Conservation (phyloP, 2,329 filamentous ascomycete species). For the Claviceps maximensis region DNA sequence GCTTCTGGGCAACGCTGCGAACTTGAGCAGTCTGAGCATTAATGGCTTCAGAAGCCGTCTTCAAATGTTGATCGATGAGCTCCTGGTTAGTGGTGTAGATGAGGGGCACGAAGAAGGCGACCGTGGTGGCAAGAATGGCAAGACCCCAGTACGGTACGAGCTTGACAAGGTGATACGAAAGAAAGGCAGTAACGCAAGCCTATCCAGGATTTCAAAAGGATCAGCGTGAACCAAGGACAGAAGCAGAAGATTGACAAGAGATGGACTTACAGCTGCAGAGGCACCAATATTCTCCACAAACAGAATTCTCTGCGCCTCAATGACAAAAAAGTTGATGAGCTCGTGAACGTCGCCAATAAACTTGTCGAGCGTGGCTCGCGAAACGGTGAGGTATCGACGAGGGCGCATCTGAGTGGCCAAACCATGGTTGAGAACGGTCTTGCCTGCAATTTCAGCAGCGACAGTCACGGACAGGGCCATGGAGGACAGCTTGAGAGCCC, state of each 20-base stretch:
- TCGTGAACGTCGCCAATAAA: slow-evolving; percentile 53
- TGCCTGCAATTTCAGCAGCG: slow-evolving; percentile 47
- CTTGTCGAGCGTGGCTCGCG: slow-evolving; percentile 46
- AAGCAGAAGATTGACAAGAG: slow-evolving; percentile 3
- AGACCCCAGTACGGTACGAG: slow-evolving; percentile 59
- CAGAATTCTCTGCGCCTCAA: slow-evolving; percentile 54
- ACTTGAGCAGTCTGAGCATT: slow-evolving; percentile 51
- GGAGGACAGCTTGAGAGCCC: slow-evolving; percentile 51
- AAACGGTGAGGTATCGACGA: slow-evolving; percentile 53
- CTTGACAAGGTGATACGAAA: slow-evolving; percentile 57
- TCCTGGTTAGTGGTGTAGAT: slow-evolving; percentile 57
- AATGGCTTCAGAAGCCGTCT: slow-evolving; percentile 43
- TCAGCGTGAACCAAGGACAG: slow-evolving; percentile 1
- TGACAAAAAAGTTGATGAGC: slow-evolving; percentile 58
- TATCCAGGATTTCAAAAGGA: slow-evolving; percentile 16
- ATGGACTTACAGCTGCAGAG: slow-evolving; percentile 43
- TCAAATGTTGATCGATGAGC: slow-evolving; percentile 50
- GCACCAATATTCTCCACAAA: slow-evolving; percentile 53
- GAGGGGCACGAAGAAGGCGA: slow-evolving; percentile 48
- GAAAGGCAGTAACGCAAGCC: slow-evolving; percentile 46
- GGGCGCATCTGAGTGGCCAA: slow-evolving; percentile 53
- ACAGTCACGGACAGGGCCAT: slow-evolving; percentile 48
- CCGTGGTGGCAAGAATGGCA: slow-evolving; percentile 43
- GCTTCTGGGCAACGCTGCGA: slow-evolving; percentile 47
- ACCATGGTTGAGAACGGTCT: slow-evolving; percentile 46